Evolutionary conservation across 768 basidiomycete species (phyloP), one percentile per base, ranked within the genome.

Genomic region (Podaxis carcinomalis): DNA sequence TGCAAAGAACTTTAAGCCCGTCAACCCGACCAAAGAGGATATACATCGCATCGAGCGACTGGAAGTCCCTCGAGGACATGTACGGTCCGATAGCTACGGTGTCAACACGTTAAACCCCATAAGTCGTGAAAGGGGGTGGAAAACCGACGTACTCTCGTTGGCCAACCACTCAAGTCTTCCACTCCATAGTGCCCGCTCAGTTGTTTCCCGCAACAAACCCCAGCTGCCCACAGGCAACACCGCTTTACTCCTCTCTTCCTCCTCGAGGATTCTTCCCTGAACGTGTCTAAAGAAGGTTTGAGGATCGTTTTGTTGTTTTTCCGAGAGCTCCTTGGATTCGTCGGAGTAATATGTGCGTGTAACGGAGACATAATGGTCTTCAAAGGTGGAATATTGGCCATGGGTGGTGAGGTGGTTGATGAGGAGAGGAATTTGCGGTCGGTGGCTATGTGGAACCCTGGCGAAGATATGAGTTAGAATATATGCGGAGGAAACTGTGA

Each of bases 371-470:
- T 87, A 83, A 60, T 73, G 78, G 6, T 78, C 74, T 66, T 91
- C 86, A 57, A 92, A 86, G 25, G 77, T 66, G 21, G 78, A 66
- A 65, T 90, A 93, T 60, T 84, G 78, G 27, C 78, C 75, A 62
- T 91, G 84, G 3, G 74, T 75, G 51, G 78, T 71, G 52, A 92
- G 78, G 59, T 87, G 83, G 0, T 73, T 66, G 52, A 91, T 75
- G n/a, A 93, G 80, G 2, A 70, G 67, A 2, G 72, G 71, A 44
- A 92, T 77, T 46, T 73, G 66, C 0, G 59, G 59, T 4, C 86
- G 79, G 9, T 76, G 65, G 27, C 70, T 62, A 51, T 82, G 78
- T 28, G 65, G 66, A 32, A 72, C 64, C 53, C 81, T 83, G 14
- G 25, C n/a, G 11, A 14, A 42, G 6, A 42, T 16, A 19, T 63